Evolutionary conservation across 2,329 filamentous ascomycete species (phyloP), one percentile per base, ranked within the genome.

Genomic region (Neofusicoccum sp.): DNA sequence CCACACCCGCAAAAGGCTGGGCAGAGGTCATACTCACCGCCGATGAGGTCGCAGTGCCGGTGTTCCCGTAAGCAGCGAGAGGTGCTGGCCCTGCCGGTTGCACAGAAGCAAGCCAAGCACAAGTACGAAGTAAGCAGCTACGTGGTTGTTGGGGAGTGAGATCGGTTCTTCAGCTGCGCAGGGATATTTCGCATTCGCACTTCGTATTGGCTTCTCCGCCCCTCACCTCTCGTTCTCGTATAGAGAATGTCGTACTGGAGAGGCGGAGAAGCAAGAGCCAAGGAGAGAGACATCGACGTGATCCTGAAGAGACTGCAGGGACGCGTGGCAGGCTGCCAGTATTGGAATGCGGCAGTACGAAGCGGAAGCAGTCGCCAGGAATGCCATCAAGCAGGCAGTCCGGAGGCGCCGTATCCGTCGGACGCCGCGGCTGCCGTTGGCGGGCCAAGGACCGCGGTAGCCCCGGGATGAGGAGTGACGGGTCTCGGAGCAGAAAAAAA

Each of bases 311-410:
- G 22, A 22, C 22, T 22, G 22, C 22, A 22, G 22, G 22, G 28
- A 45, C 28, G 54, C 31, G 41, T 45, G 39, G 37, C 54, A 28
- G 29, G n/a, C 31, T 14, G 12, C 7, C 6, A 37, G 31, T 3
- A 14, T 12, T 36, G 54, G 54, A 58, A 58, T 58, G 41, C 41
- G 9, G 37, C 39, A 45, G 41, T 33, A n/a, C 39, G 28, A 56
- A 12, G 39, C 29, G 14, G 54, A 11, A 56, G 28, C 31, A 12
- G 3, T 56, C 28, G 52, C 39, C 37, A 56, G n/a, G 29, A 28
- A 34, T 11, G 11, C 22, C 11, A 33, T 9, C 7, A 43, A 6
- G 11, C 2, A 7, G 22, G 22, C 22, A 22, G 22, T 22, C 22
- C 22, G 22, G 22, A 22, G 22, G 2, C 22, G 22, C 22, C 22